These are phyloP conservation scores for Paraconiothyrium sp. DNA, from an alignment of 2,329 filamentous ascomycete species.

Conservation along the genomic window DNA sequence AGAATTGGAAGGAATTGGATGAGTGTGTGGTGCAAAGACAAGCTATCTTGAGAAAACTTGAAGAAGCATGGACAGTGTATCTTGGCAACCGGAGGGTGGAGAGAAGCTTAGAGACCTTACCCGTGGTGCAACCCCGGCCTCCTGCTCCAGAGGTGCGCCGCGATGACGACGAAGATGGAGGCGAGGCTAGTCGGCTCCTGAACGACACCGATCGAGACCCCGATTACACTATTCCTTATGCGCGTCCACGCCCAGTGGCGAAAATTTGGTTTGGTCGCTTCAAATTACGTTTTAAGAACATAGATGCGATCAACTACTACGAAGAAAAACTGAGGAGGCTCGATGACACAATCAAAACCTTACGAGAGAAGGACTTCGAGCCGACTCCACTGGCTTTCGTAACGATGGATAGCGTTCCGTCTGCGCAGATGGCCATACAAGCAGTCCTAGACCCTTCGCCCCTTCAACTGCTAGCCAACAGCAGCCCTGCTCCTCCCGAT, in stretches of 20 bases:
- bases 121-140: constrained; percentile 59
- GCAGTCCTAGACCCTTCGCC: constrained; percentile 92
- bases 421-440: constrained; percentile 94
- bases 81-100: constrained; percentile 66
- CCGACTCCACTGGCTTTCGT: constrained; percentile 90
- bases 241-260: constrained; percentile 69
- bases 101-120: constrained; percentile 58
- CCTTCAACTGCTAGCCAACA: constrained; percentile 82
- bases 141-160: constrained; percentile 41
- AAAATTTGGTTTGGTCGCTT: constrained; percentile 83
- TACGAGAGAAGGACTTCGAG: constrained; percentile 78
- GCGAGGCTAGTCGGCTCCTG: constrained; percentile 70
- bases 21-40: constrained; percentile 74
- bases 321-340: constrained; percentile 82
- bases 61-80: constrained; percentile 83
- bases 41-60: constrained; percentile 73
- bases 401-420: constrained; percentile 94
- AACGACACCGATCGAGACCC: constrained; percentile 52
- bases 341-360: constrained; percentile 76
- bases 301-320: constrained; percentile 95
- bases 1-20: constrained; percentile 87
- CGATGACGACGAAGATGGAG: constrained; percentile 51
- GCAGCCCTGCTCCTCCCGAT: constrained; percentile 87
- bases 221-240: constrained; percentile 56
- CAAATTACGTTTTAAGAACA: constrained; percentile 73